phyloP scores from a whole-genome alignment of 2,329 filamentous ascomycete species.

The Helotiales sp. region DNA sequence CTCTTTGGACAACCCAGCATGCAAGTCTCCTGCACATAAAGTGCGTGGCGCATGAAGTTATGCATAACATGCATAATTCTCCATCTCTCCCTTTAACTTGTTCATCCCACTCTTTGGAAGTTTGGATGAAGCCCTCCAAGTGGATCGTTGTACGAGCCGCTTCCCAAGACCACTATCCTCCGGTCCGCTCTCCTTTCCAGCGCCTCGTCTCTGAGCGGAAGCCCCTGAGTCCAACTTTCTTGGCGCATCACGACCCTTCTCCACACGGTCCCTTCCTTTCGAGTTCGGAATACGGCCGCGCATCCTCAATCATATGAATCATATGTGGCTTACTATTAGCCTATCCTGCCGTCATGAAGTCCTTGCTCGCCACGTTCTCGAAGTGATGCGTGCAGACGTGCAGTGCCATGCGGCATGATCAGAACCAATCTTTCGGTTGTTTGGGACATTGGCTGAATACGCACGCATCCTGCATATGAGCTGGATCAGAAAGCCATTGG shows the following conservation, averaged over 20 bases:
- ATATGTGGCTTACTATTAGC: conserved; percentile 7
- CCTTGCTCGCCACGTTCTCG: neutral
- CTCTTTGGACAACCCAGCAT: neutral
- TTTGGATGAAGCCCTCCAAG: no score
- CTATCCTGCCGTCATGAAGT: neutral
- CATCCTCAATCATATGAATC: neutral
- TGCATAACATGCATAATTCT: conserved; percentile 4
- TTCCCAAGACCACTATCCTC: neutral
- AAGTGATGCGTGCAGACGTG: neutral
- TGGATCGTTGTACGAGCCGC: neutral
- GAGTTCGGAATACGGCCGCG: neutral
- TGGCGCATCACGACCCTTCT: no score
- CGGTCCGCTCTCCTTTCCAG: neutral
- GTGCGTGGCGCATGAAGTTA: neutral
- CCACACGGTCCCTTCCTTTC: neutral
- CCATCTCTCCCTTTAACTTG: neutral
- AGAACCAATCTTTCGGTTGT: neutral
- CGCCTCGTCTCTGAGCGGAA: neutral
- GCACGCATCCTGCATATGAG: neutral
- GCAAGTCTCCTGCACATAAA: neutral
- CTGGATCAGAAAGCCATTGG: no score
- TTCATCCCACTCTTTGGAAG: no score
- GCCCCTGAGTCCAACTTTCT: no score
- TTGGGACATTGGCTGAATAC: neutral
- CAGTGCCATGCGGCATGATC: neutral